Evolutionary conservation across 768 basidiomycete genomes (phyloP).

Genomic region (Myochromella boudieri): DNA sequence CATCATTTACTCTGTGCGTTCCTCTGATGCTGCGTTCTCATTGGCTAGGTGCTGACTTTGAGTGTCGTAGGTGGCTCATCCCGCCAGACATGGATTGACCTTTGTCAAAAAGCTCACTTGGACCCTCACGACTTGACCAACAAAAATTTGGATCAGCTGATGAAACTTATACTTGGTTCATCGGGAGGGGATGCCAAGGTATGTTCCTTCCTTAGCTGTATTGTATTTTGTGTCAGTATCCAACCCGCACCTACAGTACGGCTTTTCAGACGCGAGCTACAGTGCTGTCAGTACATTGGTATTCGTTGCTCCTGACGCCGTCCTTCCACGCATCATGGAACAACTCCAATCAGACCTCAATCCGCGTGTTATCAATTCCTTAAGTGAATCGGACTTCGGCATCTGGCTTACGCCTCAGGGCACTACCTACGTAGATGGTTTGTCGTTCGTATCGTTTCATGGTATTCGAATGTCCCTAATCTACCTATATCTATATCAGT

Average conservation of each 20-base stretch:
- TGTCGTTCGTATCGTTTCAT: constrained; percentile 12
- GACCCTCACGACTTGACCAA: constrained; percentile 68
- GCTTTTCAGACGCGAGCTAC: constrained; percentile 69
- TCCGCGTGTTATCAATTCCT: constrained; percentile 48
- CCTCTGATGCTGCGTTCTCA: not conserved
- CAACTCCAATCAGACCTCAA: constrained; percentile 70
- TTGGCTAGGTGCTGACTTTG: not conserved
- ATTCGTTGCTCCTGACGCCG: constrained; percentile 72
- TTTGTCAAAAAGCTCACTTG: constrained; percentile 64
- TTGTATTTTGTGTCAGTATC: not conserved
- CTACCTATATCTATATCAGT: constrained; percentile 47
- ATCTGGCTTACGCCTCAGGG: constrained; percentile 88
- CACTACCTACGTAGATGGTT: constrained; percentile 80
- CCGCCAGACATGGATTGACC: constrained; percentile 77
- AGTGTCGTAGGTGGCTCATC: constrained; percentile 39
- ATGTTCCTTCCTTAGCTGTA: constrained; percentile 3
- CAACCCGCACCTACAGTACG: constrained; percentile 27
- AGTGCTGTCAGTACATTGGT: constrained; percentile 72
- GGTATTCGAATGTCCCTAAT: not conserved
- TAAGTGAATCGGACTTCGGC: constrained; percentile 74
- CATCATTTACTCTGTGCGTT: constrained; percentile 65
- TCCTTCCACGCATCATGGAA: constrained; percentile 69
- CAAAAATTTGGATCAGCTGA: constrained; percentile 45
- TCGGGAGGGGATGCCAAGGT: constrained; percentile 51
- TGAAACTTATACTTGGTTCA: constrained; percentile 50